Evolutionary conservation across 345 rosid genomes (phyloP).

Genomic region (Bretschneidera sinensis): DNA sequence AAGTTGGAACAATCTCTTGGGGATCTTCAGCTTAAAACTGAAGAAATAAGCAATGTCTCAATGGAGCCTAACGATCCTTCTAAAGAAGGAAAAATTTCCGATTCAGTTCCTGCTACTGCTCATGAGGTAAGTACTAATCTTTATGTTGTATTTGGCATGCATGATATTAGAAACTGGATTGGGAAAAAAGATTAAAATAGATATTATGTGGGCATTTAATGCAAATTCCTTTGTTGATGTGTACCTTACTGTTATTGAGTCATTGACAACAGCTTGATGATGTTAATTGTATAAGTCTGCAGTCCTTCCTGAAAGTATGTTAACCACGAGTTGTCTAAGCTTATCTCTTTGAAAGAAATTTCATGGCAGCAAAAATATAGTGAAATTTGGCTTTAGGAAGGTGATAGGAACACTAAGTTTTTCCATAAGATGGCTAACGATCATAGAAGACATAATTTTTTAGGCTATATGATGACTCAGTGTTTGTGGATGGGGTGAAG

Average conservation of each 20-base stretch:
- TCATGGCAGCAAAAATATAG: no score
- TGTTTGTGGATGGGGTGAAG: no score
- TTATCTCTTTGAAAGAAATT: no score
- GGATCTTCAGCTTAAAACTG: slow-evolving; percentile 59
- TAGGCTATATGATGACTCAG: no score
- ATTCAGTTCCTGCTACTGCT: slow-evolving; percentile 28
- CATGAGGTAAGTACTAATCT: slow-evolving; percentile 55
- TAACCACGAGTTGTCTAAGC: no score
- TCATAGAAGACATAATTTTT: no score
- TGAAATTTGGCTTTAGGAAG: no score
- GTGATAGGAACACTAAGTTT: no score
- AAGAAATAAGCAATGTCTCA: slow-evolving; percentile 34
- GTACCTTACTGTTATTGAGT: background rate
- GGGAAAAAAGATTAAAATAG: background rate
- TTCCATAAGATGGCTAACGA: no score
- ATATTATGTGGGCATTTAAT: background rate
- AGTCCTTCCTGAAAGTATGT: no score
- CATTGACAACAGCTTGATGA: background rate
- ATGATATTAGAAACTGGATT: slow-evolving; percentile 1
- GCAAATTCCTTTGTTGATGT: background rate
- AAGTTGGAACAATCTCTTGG: slow-evolving; percentile 86
- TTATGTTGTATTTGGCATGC: slow-evolving; percentile 10
- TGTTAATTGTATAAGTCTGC: no score
- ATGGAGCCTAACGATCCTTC: slow-evolving; percentile 37
- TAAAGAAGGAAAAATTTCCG: slow-evolving; percentile 30